Conservation (phyloP, 179 eudicot species). For the Dionaea muscipula region DNA sequence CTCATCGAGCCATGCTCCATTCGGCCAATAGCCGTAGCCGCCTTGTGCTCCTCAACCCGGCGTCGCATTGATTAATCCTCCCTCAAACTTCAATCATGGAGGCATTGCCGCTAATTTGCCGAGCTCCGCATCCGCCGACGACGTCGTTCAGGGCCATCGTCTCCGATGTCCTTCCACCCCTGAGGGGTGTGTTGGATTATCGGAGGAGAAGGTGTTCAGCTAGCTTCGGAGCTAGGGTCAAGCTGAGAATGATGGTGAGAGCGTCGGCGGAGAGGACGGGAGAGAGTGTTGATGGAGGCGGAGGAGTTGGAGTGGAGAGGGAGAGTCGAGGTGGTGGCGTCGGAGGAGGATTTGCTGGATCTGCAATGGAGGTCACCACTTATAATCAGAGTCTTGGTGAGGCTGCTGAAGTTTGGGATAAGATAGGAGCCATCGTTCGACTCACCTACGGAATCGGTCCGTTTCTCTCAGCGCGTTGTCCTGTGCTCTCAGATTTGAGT, state of each 20-base stretch:
- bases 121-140: constrained; percentile 43
- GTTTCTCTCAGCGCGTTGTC: neutral
- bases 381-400: constrained; percentile 58
- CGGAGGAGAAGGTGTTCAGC: constrained; percentile 6
- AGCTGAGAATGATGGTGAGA: constrained; percentile 16
- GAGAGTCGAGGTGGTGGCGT: constrained; percentile 12
- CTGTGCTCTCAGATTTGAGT: neutral
- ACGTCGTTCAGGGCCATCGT: constrained; percentile 31
- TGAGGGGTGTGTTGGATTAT: constrained; percentile 20
- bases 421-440: constrained; percentile 82
- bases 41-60: too few relatives aligned
- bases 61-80: too few relatives aligned
- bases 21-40: too few relatives aligned
- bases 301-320: constrained; percentile 21
- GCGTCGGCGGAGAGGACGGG: constrained; percentile 33
- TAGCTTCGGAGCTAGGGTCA: neutral
- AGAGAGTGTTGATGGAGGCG: constrained; percentile 37
- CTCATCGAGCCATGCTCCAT: too few relatives aligned
- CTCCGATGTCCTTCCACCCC: constrained; percentile 12
- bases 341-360: constrained; percentile 22
- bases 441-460: constrained; percentile 88
- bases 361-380: constrained; percentile 85
- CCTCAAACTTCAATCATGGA: constrained; percentile 30
- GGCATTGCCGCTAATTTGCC: constrained; percentile 34
- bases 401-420: constrained; percentile 70